Conservation (phyloP, 2,329 filamentous ascomycete species). For the Claviceps africana region DNA sequence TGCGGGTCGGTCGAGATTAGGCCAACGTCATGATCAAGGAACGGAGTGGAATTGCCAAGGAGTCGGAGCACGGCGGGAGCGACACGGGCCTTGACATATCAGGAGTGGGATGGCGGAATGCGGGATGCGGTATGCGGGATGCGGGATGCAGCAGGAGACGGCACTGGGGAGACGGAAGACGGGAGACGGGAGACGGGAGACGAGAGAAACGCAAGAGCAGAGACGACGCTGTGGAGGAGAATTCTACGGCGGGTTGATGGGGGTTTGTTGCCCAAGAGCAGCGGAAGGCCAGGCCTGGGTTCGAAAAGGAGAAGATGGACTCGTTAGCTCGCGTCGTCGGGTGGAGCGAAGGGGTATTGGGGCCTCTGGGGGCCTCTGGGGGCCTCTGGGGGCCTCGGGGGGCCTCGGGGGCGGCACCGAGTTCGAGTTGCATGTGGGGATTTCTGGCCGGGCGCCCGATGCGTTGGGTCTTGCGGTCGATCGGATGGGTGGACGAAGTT, state of each 20-base stretch:
- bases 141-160: not conserved
- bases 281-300: not conserved
- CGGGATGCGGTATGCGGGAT: too few relatives aligned
- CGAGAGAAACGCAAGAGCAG: not conserved
- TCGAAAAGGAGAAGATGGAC: conserved; percentile 4
- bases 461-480: not conserved
- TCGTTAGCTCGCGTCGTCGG: not conserved
- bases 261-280: not conserved
- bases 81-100: not conserved
- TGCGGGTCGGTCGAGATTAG: not conserved
- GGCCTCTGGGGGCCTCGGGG: too few relatives aligned
- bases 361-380: not conserved
- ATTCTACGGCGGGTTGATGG: not conserved
- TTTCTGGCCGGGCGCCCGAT: not conserved
- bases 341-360: not conserved
- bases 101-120: too few relatives aligned
- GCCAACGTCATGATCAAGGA: not conserved
- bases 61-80: not conserved
- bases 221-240: not conserved
- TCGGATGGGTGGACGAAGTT: too few relatives aligned
- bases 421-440: not conserved
- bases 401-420: not conserved
- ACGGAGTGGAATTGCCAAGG: not conserved
- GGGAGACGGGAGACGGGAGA: too few relatives aligned
- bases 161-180: too few relatives aligned